Conservation (phyloP, 2,329 filamentous ascomycete species). For the Clonostachys rosea region DNA sequence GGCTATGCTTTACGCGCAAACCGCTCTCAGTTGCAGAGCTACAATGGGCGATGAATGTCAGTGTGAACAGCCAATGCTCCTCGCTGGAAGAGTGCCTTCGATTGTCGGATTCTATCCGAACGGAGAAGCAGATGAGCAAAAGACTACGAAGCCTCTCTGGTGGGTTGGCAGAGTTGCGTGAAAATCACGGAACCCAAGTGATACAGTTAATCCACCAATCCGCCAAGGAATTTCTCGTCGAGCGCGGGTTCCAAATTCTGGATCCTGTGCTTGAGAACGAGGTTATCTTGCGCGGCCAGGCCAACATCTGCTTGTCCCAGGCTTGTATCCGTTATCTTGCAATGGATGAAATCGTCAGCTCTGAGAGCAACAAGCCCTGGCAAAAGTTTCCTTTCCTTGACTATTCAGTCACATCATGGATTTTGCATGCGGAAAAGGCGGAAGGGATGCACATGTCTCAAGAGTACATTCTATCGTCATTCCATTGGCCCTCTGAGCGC, state of each 20-base stretch:
- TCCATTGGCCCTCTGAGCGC: neutral
- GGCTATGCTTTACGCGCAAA: too few species aligned
- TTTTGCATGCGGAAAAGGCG: neutral
- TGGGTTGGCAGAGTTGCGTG: neutral
- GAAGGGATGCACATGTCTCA: neutral
- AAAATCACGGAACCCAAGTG: neutral
- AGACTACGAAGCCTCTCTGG: neutral
- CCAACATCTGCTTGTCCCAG: neutral
- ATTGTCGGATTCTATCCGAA: too few species aligned
- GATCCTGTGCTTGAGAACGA: too few species aligned
- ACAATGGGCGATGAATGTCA: too few species aligned
- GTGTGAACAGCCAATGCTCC: too few species aligned
- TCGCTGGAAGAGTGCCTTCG: too few species aligned
- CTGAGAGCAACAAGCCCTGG: neutral
- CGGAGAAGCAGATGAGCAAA: too few species aligned
- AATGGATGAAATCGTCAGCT: neutral
- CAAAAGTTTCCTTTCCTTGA: neutral
- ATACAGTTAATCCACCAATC: neutral
- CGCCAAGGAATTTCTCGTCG: neutral
- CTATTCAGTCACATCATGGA: neutral
- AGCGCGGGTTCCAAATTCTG: neutral
- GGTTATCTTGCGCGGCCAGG: neutral
- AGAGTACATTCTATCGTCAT: neutral
- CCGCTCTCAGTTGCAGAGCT: too few species aligned
- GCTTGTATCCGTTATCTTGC: neutral